These are phyloP conservation scores for Crithidia sp. DNA, from an alignment of 208 protist species.

Conservation along the genomic window DNA sequence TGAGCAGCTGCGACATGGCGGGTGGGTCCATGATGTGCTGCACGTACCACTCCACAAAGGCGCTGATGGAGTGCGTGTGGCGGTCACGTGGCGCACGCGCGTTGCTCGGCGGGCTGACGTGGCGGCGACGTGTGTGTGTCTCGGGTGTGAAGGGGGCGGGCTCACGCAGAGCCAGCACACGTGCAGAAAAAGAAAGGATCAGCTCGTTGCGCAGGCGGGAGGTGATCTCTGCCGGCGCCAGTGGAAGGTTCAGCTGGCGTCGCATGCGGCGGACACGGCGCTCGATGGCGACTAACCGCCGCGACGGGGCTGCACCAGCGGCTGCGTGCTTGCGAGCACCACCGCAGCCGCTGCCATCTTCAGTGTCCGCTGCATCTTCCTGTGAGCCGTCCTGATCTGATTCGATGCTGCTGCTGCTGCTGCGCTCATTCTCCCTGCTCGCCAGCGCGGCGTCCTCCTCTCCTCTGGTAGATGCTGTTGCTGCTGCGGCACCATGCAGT, in stretches of 20 bases:
- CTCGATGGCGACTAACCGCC: slow-evolving; percentile 31
- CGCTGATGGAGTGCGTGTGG: slow-evolving; percentile 50
- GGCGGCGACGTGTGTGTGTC: neutral
- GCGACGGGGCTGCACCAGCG: slow-evolving; percentile 11
- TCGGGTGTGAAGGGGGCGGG: slow-evolving; percentile 23
- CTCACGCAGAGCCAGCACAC: slow-evolving; percentile 70
- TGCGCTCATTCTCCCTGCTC: neutral
- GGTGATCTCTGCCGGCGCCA: slow-evolving; percentile 41
- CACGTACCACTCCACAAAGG: slow-evolving; percentile 89
- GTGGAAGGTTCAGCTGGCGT: slow-evolving; percentile 47
- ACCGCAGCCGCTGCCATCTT: no score
- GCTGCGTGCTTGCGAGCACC: neutral
- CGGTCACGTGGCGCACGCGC: slow-evolving; percentile 1
- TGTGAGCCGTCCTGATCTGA: neutral
- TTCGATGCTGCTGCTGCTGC: neutral
- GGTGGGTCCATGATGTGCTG: slow-evolving; percentile 77
- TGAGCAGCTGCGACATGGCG: slow-evolving; percentile 80
- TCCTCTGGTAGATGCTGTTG: no score
- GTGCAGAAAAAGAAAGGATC: slow-evolving; percentile 77
- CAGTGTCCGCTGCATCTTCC: neutral
- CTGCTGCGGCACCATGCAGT: neutral
- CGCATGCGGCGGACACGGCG: slow-evolving; percentile 42
- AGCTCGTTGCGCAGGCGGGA: slow-evolving; percentile 82
- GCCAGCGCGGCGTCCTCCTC: no score
- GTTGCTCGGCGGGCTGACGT: neutral